These are phyloP conservation scores for Boletus fagicola DNA, from an alignment of 768 basidiomycete genomes.

Conservation along the genomic window DNA sequence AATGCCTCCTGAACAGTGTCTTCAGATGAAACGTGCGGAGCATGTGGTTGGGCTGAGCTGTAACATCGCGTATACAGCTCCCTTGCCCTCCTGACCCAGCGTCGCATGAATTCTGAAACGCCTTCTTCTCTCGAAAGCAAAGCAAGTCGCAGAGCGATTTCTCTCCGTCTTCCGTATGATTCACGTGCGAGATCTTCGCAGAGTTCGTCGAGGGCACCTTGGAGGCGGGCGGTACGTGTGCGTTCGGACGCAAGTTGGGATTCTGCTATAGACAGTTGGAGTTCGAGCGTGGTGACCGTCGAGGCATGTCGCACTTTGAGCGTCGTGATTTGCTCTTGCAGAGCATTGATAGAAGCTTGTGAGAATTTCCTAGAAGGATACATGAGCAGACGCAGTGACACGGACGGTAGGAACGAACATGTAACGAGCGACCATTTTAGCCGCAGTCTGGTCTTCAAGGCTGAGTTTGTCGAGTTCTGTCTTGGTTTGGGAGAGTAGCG, in stretches of 20 bases:
- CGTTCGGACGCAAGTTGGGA: constrained; percentile 44
- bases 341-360: constrained; percentile 64
- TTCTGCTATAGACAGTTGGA: constrained; percentile 47
- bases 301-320: constrained; percentile 63
- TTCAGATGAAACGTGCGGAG: constrained; percentile 4
- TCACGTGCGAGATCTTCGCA: constrained; percentile 71
- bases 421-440: constrained; percentile 81
- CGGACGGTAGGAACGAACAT: constrained; percentile 51
- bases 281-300: constrained; percentile 54
- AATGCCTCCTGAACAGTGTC: constrained; percentile 28
- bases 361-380: constrained; percentile 68
- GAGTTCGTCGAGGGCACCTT: constrained; percentile 62
- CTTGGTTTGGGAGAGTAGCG: constrained; percentile 44
- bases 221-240: constrained; percentile 47
- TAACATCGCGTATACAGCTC: constrained; percentile 39
- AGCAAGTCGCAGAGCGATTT: constrained; percentile 62
- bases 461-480: constrained; percentile 54
- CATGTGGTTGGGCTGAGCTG: background rate
- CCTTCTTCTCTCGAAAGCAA: constrained; percentile 65
- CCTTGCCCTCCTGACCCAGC: constrained; percentile 54
- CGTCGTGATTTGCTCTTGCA: constrained; percentile 58
- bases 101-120: constrained; percentile 49
- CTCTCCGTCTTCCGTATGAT: constrained; percentile 67
- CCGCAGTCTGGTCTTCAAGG: constrained; percentile 71
- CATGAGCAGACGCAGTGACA: background rate